Conservation (phyloP, 805 yeast genomes). For the Lipomyces yamadae region DNA sequence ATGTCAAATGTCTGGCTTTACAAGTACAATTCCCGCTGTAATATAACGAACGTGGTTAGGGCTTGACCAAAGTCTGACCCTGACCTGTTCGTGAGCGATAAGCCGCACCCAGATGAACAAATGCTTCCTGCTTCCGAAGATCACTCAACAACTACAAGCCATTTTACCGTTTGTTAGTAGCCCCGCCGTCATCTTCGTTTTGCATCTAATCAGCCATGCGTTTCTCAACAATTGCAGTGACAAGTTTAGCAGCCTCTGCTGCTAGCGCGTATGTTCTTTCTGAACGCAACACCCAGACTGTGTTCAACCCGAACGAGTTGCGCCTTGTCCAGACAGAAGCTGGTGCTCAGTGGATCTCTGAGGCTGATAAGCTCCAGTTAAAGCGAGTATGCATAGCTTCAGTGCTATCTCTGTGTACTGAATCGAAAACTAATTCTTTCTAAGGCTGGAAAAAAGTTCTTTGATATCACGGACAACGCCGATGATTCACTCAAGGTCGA, state of each 20-base stretch:
- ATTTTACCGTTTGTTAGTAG: no score
- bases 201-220: conserved; percentile 19
- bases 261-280: conserved; percentile 31
- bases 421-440: background rate
- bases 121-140: no score
- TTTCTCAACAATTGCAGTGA: conserved; percentile 15
- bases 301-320: conserved; percentile 29
- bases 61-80: no score
- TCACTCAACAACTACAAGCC: no score
- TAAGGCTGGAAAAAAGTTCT: conserved; percentile 35
- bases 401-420: background rate
- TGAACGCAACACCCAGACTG: conserved; percentile 27
- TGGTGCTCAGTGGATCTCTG: conserved; percentile 45
- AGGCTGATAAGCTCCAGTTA: conserved; percentile 53
- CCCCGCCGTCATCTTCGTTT: background rate
- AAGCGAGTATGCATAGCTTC: conserved; percentile 40
- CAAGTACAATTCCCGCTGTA: no score
- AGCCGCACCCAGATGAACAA: no score
- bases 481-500: conserved; percentile 8
- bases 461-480: conserved; percentile 33
- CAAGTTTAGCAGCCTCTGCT: conserved; percentile 14
- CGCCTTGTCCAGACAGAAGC: conserved; percentile 36
- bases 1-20: no score
- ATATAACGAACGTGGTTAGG: no score
- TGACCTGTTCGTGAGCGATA: no score